These are phyloP conservation scores for Rhypophila decipiens DNA, from an alignment of 495 filamentous ascomycete species.

Conservation along the genomic window DNA sequence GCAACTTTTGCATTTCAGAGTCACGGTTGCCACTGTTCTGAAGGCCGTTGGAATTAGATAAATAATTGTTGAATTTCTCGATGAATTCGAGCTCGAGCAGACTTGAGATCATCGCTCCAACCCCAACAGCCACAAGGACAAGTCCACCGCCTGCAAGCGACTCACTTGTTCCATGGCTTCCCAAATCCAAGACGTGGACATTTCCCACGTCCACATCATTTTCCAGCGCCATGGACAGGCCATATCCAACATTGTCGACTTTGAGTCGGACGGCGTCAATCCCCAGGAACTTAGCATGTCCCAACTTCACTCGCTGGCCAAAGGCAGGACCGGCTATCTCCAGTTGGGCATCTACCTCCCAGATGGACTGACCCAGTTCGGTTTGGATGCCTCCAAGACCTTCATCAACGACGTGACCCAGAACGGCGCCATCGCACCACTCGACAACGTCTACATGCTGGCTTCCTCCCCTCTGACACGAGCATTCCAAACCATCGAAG, in stretches of 20 bases:
- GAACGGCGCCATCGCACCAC: neutral
- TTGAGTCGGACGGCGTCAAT: neutral
- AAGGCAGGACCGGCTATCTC: neutral
- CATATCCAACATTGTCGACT: slow-evolving; percentile 1
- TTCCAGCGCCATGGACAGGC: slow-evolving; percentile 3
- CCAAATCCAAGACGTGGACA: neutral
- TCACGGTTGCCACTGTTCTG: no score
- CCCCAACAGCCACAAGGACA: no score
- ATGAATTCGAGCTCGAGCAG: no score
- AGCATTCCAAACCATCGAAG: neutral
- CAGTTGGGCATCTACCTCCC: neutral
- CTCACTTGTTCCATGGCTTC: no score
- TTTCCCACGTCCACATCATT: neutral
- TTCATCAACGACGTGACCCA: neutral
- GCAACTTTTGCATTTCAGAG: no score
- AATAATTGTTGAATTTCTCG: no score
- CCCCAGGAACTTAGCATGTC: neutral
- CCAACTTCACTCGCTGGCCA: neutral
- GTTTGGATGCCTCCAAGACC: neutral
- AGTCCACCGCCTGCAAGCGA: no score
- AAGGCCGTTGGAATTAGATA: no score
- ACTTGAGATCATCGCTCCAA: no score
- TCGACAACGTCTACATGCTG: slow-evolving; percentile 3
- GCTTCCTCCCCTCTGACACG: slow-evolving; percentile 1
- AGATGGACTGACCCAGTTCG: slow-evolving; percentile 1